These are phyloP conservation scores for Nannochloropsis gaditana DNA, from an alignment of 108 stramenopile genomes.

Conservation along the genomic window DNA sequence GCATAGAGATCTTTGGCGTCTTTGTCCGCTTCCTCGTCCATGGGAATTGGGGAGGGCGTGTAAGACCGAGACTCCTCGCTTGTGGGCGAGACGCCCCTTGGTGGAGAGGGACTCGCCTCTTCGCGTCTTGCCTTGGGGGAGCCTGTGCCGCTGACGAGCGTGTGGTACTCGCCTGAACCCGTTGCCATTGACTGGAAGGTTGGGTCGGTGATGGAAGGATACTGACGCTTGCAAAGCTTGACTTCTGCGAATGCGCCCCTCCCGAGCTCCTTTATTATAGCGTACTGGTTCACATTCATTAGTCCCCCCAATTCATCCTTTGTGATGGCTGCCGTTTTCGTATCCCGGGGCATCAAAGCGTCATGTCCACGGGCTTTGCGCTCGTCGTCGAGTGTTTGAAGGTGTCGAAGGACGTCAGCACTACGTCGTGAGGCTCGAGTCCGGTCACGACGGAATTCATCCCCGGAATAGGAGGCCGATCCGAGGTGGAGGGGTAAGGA, in stretches of 20 bases:
- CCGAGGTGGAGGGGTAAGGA: neutral
- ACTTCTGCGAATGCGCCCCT: constrained; percentile 40
- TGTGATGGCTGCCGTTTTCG: neutral
- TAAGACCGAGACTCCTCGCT: too few relatives aligned
- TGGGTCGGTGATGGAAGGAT: neutral
- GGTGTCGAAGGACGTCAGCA: neutral
- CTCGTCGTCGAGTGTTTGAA: neutral
- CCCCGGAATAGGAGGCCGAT: neutral
- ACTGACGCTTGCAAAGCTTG: constrained; percentile 32
- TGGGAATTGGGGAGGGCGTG: too few relatives aligned
- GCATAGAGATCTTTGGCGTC: neutral
- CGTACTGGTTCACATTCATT: constrained; percentile 34
- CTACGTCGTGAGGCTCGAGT: neutral
- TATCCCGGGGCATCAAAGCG: neutral
- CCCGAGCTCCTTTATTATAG: constrained; percentile 34
- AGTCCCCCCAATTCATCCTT: constrained; percentile 18
- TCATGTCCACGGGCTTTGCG: neutral
- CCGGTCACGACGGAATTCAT: constrained; percentile 14
- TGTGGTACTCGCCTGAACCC: neutral
- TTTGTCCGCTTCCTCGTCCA: too few relatives aligned
- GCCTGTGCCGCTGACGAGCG: neutral
- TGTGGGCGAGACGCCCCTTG: too few relatives aligned
- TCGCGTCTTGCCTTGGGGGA: neutral
- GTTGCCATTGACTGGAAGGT: neutral
- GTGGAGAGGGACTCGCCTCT: too few relatives aligned